phyloP scores from a whole-genome alignment of 2,329 filamentous ascomycete species.

The Alternaria angustiovoidea region DNA sequence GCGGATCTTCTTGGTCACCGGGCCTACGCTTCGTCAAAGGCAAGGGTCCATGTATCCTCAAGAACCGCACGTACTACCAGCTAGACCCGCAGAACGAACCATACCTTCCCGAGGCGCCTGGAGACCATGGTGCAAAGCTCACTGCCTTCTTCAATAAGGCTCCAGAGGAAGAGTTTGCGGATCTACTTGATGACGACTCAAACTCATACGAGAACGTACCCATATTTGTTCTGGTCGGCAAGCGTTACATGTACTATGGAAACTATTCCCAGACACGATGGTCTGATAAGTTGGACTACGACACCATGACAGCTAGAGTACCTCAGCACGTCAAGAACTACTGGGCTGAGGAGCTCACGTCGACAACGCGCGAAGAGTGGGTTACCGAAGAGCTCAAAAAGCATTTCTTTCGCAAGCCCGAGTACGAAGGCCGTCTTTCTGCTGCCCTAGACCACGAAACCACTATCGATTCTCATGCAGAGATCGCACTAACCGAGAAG shows the following conservation, averaged over 20 bases:
- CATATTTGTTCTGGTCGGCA: slow-evolving; percentile 49
- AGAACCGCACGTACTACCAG: slow-evolving; percentile 53
- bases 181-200: slow-evolving; percentile 28
- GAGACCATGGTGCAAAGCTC: slow-evolving; percentile 57
- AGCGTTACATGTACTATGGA: slow-evolving; percentile 55
- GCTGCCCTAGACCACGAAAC: slow-evolving; percentile 21
- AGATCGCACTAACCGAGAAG: slow-evolving; percentile 30
- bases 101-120: slow-evolving; percentile 52
- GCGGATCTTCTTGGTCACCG: slow-evolving; percentile 51
- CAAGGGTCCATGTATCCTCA: slow-evolving; percentile 34
- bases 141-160: slow-evolving; percentile 56
- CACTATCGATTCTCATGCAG: slow-evolving; percentile 25
- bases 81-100: slow-evolving; percentile 52
- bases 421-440: slow-evolving; percentile 49
- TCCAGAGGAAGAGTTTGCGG: slow-evolving; percentile 37
- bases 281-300: slow-evolving; percentile 56
- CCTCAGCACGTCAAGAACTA: slow-evolving; percentile 50
- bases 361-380: slow-evolving; percentile 51
- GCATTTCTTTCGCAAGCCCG: slow-evolving; percentile 55
- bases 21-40: slow-evolving; percentile 50
- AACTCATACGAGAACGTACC: slow-evolving; percentile 51
- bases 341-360: slow-evolving; percentile 52
- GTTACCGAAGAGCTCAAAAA: slow-evolving; percentile 52
- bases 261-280: slow-evolving; percentile 56
- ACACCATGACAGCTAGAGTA: slow-evolving; percentile 50